Conservation (phyloP, 208 protist species). For the Wallacemonas sp. region DNA sequence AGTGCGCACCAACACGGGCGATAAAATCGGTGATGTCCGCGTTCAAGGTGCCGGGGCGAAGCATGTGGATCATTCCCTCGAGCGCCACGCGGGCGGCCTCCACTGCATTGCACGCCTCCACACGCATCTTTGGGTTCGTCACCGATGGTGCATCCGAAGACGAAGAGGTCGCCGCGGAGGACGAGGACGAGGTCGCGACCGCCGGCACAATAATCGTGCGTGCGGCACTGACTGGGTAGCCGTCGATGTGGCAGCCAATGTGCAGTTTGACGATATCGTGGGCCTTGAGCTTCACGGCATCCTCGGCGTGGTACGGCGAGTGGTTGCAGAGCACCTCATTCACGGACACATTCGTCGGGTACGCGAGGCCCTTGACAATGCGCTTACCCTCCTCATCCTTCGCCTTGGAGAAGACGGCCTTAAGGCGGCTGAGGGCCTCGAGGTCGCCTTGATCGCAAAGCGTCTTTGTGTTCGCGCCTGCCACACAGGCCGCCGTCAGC, state of each 20-base stretch:
- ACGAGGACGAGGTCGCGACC: not conserved
- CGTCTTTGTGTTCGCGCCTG: constrained; percentile 72
- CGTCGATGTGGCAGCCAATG: constrained; percentile 97
- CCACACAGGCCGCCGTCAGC: constrained; percentile 57
- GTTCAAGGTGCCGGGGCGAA: constrained; percentile 80
- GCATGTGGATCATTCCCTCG: constrained; percentile 80
- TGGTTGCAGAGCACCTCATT: constrained; percentile 97
- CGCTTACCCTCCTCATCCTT: constrained; percentile 61
- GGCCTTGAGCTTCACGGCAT: constrained; percentile 66
- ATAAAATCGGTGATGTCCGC: constrained; percentile 94
- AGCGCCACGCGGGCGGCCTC: constrained; percentile 93
- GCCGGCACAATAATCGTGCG: constrained; percentile 91
- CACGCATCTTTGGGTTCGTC: not conserved
- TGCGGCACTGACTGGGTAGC: constrained; percentile 94
- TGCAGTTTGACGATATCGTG: constrained; percentile 98
- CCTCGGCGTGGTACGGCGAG: constrained; percentile 84
- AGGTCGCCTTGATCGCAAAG: constrained; percentile 77
- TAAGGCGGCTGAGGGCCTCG: constrained; percentile 44
- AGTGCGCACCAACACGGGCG: constrained; percentile 88
- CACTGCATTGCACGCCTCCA: constrained; percentile 88
- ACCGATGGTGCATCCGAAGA: constrained; percentile 12
- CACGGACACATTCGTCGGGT: constrained; percentile 98
- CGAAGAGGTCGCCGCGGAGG: not conserved
- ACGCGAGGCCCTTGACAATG: constrained; percentile 92
- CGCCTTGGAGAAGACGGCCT: constrained; percentile 66